phyloP scores from a whole-genome alignment of 2,329 filamentous ascomycete genomes.

The Penicillium expansum region DNA sequence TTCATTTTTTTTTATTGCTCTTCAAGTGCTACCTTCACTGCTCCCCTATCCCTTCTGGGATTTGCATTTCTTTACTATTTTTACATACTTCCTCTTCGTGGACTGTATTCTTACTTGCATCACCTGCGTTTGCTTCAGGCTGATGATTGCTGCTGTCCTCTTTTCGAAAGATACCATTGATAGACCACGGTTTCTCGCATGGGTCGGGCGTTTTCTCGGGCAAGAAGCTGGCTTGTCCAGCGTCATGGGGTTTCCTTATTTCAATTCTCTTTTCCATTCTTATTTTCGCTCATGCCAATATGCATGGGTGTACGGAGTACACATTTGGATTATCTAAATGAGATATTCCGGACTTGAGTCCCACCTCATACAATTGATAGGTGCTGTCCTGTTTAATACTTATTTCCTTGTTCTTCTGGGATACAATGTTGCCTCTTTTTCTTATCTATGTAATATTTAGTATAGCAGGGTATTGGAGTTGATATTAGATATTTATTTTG shows the following conservation, averaged over 20 bases:
- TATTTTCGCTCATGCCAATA: neutral
- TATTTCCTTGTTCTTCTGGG: neutral
- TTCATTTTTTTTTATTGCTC: constrained; percentile 2
- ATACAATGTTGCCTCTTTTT: neutral
- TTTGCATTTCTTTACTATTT: constrained; percentile 1
- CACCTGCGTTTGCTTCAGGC: constrained; percentile 7
- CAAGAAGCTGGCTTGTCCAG: constrained; percentile 4
- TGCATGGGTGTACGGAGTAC: neutral
- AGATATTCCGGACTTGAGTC: neutral
- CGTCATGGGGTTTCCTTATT: constrained; percentile 6
- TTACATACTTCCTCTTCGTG: constrained; percentile 14
- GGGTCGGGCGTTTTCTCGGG: constrained; percentile 20
- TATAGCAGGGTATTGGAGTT: neutral
- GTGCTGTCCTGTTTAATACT: constrained; percentile 5
- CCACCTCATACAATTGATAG: neutral
- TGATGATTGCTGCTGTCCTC: constrained; percentile 3
- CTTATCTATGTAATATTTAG: neutral
- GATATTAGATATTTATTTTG: neutral
- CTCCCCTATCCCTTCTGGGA: neutral
- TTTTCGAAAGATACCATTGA: constrained; percentile 36
- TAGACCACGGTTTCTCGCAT: constrained; percentile 31
- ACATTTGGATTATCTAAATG: neutral
- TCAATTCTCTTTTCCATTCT: neutral
- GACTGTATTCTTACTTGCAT: constrained; percentile 12
- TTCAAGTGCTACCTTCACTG: constrained; percentile 5